These are phyloP conservation scores for Eustoma russellianum DNA, from an alignment of 257 asterid species.

Conservation along the genomic window DNA sequence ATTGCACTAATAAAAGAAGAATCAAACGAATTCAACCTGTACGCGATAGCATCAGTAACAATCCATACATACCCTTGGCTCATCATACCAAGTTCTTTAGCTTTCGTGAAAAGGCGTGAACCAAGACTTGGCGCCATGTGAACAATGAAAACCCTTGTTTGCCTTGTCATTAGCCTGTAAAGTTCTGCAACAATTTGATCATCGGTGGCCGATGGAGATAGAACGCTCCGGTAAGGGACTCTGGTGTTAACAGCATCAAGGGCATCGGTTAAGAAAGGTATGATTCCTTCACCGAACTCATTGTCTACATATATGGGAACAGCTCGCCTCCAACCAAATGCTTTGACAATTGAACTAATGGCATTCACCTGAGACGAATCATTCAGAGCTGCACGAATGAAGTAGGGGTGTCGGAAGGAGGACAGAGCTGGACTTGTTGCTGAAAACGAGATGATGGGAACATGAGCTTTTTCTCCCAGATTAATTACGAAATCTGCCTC, in stretches of 20 bases:
- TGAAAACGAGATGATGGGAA: conserved; percentile 47
- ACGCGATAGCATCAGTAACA: conserved; percentile 32
- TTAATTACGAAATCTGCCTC: conserved; percentile 38
- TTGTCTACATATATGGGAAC: conserved; percentile 40
- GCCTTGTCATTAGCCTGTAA: conserved; percentile 39
- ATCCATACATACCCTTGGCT: conserved; percentile 41
- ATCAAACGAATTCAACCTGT: conserved; percentile 17
- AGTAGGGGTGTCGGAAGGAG: conserved; percentile 26
- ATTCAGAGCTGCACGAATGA: conserved; percentile 30
- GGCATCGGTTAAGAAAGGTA: conserved; percentile 35
- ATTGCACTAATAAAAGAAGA: conserved; percentile 25
- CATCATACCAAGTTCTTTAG: conserved; percentile 38
- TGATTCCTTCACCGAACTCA: conserved; percentile 42
- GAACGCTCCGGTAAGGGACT: conserved; percentile 35
- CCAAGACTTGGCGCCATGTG: conserved; percentile 31
- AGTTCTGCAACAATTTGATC: conserved; percentile 33
- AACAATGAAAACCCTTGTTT: conserved; percentile 41
- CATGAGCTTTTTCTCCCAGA: conserved; percentile 45
- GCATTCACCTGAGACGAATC: conserved; percentile 45
- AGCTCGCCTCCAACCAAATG: conserved; percentile 43
- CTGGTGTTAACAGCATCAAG: conserved; percentile 22
- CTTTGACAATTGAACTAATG: conserved; percentile 28
- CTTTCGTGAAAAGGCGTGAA: conserved; percentile 23
- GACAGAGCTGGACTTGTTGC: conserved; percentile 49
- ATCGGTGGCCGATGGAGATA: conserved; percentile 28